Percentiles rank a stretch among this genome's conserved stretches.
Conservation (phyloP, 345 rosid species). For the Eucalyptus regnans region DNA sequence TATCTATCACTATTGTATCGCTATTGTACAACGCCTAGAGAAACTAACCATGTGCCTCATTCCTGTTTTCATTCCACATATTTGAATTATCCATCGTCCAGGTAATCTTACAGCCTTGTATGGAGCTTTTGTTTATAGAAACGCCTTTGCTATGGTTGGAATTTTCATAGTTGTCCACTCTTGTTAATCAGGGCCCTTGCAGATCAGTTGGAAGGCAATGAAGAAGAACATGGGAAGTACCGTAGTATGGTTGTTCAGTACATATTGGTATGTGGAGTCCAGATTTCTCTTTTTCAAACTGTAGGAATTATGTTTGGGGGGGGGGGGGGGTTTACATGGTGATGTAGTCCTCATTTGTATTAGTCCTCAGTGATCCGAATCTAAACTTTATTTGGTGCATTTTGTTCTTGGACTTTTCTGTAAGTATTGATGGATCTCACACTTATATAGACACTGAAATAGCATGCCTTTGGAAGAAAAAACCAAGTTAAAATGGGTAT, state of each 20-base stretch:
- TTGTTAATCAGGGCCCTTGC: constrained; percentile 64
- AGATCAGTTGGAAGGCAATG: constrained; percentile 81
- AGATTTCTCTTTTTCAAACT: neutral
- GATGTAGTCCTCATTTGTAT: neutral
- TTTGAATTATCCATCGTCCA: neutral
- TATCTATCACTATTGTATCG: neutral
- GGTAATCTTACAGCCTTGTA: neutral
- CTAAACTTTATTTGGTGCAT: neutral
- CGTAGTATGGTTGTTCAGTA: constrained; percentile 65
- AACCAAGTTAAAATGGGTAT: neutral
- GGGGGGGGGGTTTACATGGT: neutral
- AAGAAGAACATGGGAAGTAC: constrained; percentile 67
- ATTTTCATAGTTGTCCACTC: constrained; percentile 10
- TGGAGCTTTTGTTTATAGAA: neutral
- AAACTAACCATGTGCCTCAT: neutral
- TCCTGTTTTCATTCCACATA: neutral
- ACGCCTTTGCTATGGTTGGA: neutral
- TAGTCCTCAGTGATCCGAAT: neutral
- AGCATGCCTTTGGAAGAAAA: neutral
- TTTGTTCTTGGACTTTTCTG: neutral
- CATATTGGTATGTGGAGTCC: constrained; percentile 29
- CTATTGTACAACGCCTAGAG: neutral
- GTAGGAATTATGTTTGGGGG: neutral
- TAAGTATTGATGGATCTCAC: neutral
- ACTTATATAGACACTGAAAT: neutral